A percentile compares a stretch with the other conserved stretches of the same genome.
Evolutionary conservation across 2,329 filamentous ascomycete species (phyloP).

Genomic region (Cladophialophora carrionii): DNA sequence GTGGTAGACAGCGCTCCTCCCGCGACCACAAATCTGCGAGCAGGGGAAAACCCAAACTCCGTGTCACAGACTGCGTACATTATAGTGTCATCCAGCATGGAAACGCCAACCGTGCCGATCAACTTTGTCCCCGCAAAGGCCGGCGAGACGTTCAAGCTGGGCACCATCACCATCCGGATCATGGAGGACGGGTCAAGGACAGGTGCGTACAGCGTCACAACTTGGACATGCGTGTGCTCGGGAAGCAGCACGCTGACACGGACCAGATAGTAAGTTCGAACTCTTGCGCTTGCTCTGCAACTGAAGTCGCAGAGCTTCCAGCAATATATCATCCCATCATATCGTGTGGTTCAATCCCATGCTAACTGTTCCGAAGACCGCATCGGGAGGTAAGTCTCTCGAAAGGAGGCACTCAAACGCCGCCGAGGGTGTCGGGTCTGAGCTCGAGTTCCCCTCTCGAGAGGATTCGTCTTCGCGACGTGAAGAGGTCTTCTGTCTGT

Average conservation of each 20-base stretch:
- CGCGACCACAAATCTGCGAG: not conserved
- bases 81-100: slow-evolving; percentile 18
- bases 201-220: slow-evolving; percentile 30
- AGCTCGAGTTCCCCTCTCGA: not conserved
- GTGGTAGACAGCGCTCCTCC: not conserved
- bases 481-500: no score
- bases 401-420: not conserved
- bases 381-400: slow-evolving; percentile 5
- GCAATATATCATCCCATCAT: not conserved
- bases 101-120: slow-evolving; percentile 39
- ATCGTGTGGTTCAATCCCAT: not conserved
- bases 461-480: not conserved
- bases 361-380: slow-evolving; percentile 5
- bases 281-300: not conserved
- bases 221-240: not conserved
- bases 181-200: slow-evolving; percentile 58
- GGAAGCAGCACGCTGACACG: not conserved
- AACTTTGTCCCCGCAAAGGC: slow-evolving; percentile 54
- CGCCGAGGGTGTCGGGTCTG: not conserved
- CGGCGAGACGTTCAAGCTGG: slow-evolving; percentile 56
- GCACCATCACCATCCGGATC: slow-evolving; percentile 55
- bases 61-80: not conserved
- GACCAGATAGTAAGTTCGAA: slow-evolving; percentile 5
- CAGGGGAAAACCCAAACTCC: not conserved
- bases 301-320: not conserved